Evolutionary conservation across 2,329 filamentous ascomycete species (phyloP), one percentile per base, ranked within the genome.

Genomic region (Fusarium avenaceum): DNA sequence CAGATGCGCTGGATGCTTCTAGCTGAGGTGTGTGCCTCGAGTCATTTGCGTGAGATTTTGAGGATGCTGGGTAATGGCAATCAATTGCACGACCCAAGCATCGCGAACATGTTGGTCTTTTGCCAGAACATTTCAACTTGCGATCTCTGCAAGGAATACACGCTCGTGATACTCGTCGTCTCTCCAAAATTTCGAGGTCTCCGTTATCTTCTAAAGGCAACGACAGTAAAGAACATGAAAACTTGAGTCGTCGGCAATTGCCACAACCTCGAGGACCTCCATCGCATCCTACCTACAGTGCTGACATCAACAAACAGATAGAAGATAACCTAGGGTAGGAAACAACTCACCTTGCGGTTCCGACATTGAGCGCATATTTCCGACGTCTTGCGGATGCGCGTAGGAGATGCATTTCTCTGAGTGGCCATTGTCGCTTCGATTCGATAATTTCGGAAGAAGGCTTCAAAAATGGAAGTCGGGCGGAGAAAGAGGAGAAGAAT

Each of bases 291-390:
- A 65, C 60, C 63, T 65, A 13, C 10, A 8, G 15, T 14, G 14
- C 32, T 4, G 15, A 33, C 14, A 33, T 33, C 6, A 33, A 7
- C 15, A 33, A 33, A 11, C 32, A 9, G 7, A 40, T 4, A 28
- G 3, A 15, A 5, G 10, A 22, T 17, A 39, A n/a, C n/a, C 22
- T 2, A 24, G 20, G n/a, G 17, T 33, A 30, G 20, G 2, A 14
- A 30, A 7, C 7, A 40, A 1, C 46, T 1, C 55, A 65, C 63
- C 42, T 66, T 66, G 14, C 63, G 61, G 35, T 66, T 66, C 22
- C 63, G 63, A 46, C 63, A 65, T 26, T 66, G 63, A 3, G 55
- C 53, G 24, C 61, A 66, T 30, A 66, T 66, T 28, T 64, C 59
- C 42, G 35, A 58, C 30, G 62, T 63, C 47, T 58, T 65, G 42